Base-by-base conservation (phyloP, 2,329 filamentous ascomycete genomes). In the Colletotrichum horii region DNA sequence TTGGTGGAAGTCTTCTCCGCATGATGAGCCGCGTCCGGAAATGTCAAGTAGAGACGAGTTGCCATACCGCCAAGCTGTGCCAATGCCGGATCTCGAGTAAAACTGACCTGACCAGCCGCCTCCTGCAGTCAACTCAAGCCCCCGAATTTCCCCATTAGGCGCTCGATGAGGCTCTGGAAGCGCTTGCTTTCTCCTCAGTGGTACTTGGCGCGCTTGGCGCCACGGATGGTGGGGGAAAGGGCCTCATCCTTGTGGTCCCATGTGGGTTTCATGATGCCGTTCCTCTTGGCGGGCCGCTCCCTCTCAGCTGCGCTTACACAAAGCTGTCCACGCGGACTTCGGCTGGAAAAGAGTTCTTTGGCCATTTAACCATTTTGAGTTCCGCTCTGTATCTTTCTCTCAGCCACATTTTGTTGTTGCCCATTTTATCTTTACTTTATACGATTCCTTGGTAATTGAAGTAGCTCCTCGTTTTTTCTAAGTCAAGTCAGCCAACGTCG, bases 171-270 rank as follows among this genome's bases (percentile, higher is more conserved):
- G 69, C 69, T 75, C 73, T 32, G 16, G 26, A 66, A n/a, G 48
- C 16, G 55, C 30, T 24, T 56, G 24, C 38, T 22, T 12, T 34
- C 36, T 24, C 9, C 32, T 26, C 43, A 34, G 52, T 64, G 32
- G 16, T 8, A 15, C 70, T 73, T 73, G 73, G 73, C 73, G 70
- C 71, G n/a, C 73, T 75, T 75, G 64, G 70, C 73, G n/a, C 62
- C 11, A 24, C 70, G 70, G 56, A 56, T 64, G 55, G 55, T 64
- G 56, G 32, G 56, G 30, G 72, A 66, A 34, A 56, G 15, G 36
- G n/a, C n/a, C 6, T 66, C 55, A 64, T 75, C 73, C 70, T 52
- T 36, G 73, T 60, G 56, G 73, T 75, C 70, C 68, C 64, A 58
- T 68, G 32, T 68, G 62, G 73, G 73, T 75, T 75, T 73, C 73